These are phyloP conservation scores for Simplicillium aogashimaense DNA, from an alignment of 2,329 filamentous ascomycete species.

Conservation along the genomic window DNA sequence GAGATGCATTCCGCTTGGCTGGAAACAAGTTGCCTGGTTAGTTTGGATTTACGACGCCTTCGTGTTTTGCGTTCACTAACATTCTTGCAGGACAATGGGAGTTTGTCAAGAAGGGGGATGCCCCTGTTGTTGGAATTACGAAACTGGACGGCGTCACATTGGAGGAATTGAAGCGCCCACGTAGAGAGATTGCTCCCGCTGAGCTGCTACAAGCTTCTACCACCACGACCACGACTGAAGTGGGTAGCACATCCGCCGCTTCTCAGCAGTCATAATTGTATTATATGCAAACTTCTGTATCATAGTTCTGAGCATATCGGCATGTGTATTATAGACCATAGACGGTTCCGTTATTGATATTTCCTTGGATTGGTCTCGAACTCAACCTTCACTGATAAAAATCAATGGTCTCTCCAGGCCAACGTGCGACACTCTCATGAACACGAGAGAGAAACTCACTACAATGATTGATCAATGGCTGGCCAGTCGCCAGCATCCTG, in stretches of 20 bases:
- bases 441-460: no score
- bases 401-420: no score
- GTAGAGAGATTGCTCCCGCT: constrained; percentile 50
- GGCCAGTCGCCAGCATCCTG: no score
- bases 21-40: constrained; percentile 89
- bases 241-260: constrained; percentile 22
- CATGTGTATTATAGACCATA: neutral
- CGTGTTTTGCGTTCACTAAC: constrained; percentile 11
- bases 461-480: no score
- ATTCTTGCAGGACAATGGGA: constrained; percentile 61
- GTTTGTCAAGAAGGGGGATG: constrained; percentile 87
- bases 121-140: constrained; percentile 83
- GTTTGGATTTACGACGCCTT: constrained; percentile 16
- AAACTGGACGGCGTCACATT: constrained; percentile 79
- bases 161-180: constrained; percentile 72
- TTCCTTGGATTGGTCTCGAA: neutral
- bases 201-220: constrained; percentile 23
- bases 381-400: no score
- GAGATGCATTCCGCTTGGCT: constrained; percentile 87
- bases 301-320: constrained; percentile 7
- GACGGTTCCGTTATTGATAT: neutral
- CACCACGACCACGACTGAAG: constrained; percentile 20
- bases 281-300: constrained; percentile 11
- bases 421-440: no score
- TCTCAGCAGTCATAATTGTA: constrained; percentile 14